These are phyloP conservation scores for Suillus hirtellus DNA, from an alignment of 768 basidiomycete genomes.

Conservation along the genomic window DNA sequence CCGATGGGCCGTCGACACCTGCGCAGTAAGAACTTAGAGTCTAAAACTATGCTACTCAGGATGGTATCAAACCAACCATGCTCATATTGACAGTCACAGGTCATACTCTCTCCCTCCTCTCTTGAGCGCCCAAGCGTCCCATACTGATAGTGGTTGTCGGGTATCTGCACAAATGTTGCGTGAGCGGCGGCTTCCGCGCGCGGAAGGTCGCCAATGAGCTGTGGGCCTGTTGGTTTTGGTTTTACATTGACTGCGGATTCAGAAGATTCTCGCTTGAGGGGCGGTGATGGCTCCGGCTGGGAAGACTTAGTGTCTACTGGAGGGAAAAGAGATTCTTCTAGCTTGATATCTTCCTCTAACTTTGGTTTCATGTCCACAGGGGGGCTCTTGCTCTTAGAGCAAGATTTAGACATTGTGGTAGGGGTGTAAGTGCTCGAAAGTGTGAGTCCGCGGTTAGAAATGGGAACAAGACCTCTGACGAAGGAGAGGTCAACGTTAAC, in stretches of 20 bases:
- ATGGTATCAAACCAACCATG: constrained; percentile 59
- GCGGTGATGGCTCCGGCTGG: constrained; percentile 31
- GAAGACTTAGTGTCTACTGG: constrained; percentile 28
- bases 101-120: constrained; percentile 90
- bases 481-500: constrained; percentile 22
- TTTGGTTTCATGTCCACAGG: constrained; percentile 17
- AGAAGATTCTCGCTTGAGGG: constrained; percentile 35
- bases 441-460: constrained; percentile 16
- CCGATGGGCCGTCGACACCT: constrained; percentile 61
- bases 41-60: constrained; percentile 24
- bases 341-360: constrained; percentile 22
- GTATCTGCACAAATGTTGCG: constrained; percentile 70
- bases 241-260: constrained; percentile 35
- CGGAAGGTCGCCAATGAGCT: constrained; percentile 82
- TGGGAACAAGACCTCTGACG: constrained; percentile 18
- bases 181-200: constrained; percentile 73
- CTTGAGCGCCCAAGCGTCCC: constrained; percentile 83
- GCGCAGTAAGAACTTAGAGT: constrained; percentile 32
- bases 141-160: constrained; percentile 84
- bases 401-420: constrained; percentile 32
- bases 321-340: constrained; percentile 17
- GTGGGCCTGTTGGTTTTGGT: constrained; percentile 43
- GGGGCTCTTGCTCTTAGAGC: constrained; percentile 31
- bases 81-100: constrained; percentile 89
- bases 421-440: constrained; percentile 14